A percentile compares a stretch with the other conserved stretches of the same genome.
Evolutionary conservation across 192 early-diverging fungal genomes (phyloP).

Genomic region (Geranomyces michiganensis): DNA sequence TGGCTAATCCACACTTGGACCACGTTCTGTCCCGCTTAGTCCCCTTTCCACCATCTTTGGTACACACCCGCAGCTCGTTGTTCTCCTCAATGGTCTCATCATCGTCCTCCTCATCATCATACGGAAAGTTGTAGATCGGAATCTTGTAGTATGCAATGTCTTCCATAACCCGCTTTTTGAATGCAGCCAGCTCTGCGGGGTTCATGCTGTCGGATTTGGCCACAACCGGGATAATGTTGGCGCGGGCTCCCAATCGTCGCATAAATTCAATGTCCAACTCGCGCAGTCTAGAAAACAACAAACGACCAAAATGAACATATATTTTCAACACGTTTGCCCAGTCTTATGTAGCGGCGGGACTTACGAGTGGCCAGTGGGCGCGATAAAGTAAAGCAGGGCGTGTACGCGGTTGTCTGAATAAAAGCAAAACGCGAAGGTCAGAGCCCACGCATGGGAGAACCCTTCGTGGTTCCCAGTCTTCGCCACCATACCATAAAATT

Average conservation of each 20-base stretch:
- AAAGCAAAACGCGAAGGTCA: not conserved
- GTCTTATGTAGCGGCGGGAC: not conserved
- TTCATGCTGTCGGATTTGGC: conserved; percentile 94
- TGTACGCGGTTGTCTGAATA: conserved; percentile 88
- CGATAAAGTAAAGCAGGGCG: conserved; percentile 96
- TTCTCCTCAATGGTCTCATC: conserved; percentile 99
- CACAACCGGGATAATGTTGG: conserved; percentile 96
- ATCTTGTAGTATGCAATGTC: conserved; percentile 95
- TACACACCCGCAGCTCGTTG: conserved; percentile 78
- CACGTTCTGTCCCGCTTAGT: not conserved
- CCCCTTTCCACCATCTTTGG: not conserved
- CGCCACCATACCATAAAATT: conserved; percentile 70
- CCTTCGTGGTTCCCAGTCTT: not conserved
- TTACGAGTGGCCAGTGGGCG: conserved; percentile 90
- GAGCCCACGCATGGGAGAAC: not conserved
- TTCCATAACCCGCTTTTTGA: conserved; percentile 96
- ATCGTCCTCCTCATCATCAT: conserved; percentile 94
- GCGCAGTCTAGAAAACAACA: conserved; percentile 61
- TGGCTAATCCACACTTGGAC: not conserved
- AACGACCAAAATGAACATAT: not conserved
- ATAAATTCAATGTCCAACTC: conserved; percentile 88
- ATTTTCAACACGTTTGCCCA: no score
- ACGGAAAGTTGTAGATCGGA: conserved; percentile 97
- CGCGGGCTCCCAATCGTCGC: conserved; percentile 84
- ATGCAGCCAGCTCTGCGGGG: conserved; percentile 82